Base-by-base conservation (phyloP, 73 alveolate species). In the Urostyla sp. region DNA sequence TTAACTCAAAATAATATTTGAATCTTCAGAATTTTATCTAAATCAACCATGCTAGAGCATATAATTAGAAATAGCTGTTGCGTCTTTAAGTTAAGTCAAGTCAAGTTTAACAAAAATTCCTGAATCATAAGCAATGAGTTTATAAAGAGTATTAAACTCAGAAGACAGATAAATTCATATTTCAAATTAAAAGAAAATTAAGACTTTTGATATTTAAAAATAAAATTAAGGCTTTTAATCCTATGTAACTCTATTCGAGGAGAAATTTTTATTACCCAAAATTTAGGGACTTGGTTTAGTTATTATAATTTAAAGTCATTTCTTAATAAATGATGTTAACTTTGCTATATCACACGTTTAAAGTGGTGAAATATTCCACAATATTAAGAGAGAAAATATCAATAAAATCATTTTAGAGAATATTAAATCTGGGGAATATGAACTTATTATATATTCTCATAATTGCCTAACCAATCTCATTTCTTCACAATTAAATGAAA, bases 31-130 rank as follows among this genome's bases (percentile, higher is more conserved):
- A 26, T 44, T 18, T 10, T 66, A 66, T 48, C 1, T 66, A 11
- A 11, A 66, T 21, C 48, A 66, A 27, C 80, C 80, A n/a, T 66
- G 80, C 46, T 27, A 66, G 46, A 66, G 51, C 21, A 45, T 66
- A 21, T n/a, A 66, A 44, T 31, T 66, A 63, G 80, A 66, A 44
- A 66, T 66, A 3, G 55, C 52, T 6, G 44, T 66, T 24, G 66
- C 20, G 7, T 11, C 34, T 3, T 27, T 44, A 3, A 24, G 15
- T 40, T 46, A 66, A 18, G 66, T 27, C 24, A 66, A 28, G 66
- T 11, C 23, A 55, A 50, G 27, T 8, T 18, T 23, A 8, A 24
- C 24, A 6, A 7, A 55, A 55, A 18, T 10, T 13, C 40, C 13
- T 55, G 15, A 55, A 23, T 48, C 50, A 15, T n/a, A 40, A 59